Percentiles rank a stretch among this genome's conserved stretches.
These are phyloP conservation scores for Canariomyces notabilis DNA, from an alignment of 2,329 filamentous ascomycete species.

Conservation along the genomic window DNA sequence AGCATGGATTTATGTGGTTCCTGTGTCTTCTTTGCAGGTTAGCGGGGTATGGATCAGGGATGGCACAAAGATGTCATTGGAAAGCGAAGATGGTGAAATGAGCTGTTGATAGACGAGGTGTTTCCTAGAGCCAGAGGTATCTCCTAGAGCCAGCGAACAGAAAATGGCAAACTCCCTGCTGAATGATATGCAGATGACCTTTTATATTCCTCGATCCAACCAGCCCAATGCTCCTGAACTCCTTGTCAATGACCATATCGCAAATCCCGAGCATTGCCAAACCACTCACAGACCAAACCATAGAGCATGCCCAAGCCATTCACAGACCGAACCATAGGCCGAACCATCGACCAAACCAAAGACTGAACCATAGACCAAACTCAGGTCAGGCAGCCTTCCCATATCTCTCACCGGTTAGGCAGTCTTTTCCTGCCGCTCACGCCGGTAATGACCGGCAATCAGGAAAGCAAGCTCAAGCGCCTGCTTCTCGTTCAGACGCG, in stretches of 20 bases:
- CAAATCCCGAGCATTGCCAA: too few species aligned
- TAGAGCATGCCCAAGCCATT: too few species aligned
- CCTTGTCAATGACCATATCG: not conserved
- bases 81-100: not conserved
- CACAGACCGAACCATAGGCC: too few species aligned
- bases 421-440: slow-evolving; percentile 27
- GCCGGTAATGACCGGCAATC: slow-evolving; percentile 72
- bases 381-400: not conserved
- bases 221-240: not conserved
- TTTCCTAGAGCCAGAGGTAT: not conserved
- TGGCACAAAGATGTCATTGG: not conserved
- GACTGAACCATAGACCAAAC: not conserved
- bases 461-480: slow-evolving; percentile 91
- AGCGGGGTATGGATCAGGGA: not conserved
- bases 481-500: slow-evolving; percentile 94
- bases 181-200: not conserved
- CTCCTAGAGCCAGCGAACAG: not conserved
- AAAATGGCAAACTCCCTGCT: too few species aligned
- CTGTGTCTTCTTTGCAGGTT: not conserved
- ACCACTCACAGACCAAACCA: too few species aligned
- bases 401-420: too few species aligned
- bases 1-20: not conserved
- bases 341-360: not conserved
- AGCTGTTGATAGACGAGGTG: not conserved
- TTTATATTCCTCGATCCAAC: not conserved